phyloP scores from a whole-genome alignment of 164 flowering plant genomes.

The Protea cynaroides region DNA sequence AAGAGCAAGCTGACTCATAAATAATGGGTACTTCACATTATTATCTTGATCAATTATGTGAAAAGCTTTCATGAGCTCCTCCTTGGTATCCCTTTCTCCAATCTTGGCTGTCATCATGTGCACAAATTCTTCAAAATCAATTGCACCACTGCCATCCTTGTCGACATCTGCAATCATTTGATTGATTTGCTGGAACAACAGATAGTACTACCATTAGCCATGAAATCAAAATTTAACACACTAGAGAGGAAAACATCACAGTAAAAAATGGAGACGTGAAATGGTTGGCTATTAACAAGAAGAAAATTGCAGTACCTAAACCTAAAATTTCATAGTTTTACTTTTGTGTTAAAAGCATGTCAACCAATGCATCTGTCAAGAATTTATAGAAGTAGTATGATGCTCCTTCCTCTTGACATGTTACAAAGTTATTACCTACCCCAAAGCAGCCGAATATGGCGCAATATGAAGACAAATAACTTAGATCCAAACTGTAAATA shows the following conservation, averaged over 20 bases:
- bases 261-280: neutral
- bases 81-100: constrained; percentile 93
- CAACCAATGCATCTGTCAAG: neutral
- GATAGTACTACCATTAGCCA: constrained; percentile 6
- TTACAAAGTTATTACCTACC: neutral
- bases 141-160: constrained; percentile 98
- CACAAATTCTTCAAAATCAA: constrained; percentile 90
- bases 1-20: neutral
- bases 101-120: constrained; percentile 98
- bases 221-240: neutral
- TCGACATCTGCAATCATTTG: constrained; percentile 98
- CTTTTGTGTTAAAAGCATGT: neutral
- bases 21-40: constrained; percentile 39
- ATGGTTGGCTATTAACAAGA: neutral
- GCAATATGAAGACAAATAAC: no score
- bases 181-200: constrained; percentile 73
- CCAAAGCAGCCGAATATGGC: neutral
- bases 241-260: neutral
- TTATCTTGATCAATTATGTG: constrained; percentile 78
- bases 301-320: neutral
- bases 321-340: neutral
- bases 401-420: neutral
- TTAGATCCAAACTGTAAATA: no score
- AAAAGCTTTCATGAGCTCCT: constrained; percentile 92
- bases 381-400: neutral